Evolutionary conservation across 1,139 yeast genomes (phyloP), one percentile per base, ranked within the genome.

Genomic region (Pichia sp.): DNA sequence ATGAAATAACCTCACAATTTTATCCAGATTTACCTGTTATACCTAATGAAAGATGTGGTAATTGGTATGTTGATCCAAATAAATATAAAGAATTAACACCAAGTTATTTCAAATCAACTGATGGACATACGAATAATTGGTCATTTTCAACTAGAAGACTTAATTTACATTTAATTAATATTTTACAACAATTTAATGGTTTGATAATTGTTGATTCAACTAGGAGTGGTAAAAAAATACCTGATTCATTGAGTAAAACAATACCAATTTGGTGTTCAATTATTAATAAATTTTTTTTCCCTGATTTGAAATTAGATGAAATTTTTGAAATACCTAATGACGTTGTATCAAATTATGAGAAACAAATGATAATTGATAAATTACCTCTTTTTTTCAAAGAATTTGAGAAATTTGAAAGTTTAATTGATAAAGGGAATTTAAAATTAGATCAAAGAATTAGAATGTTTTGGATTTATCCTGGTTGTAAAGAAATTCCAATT

Each of bases 211-310:
- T 86, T 1, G 96, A 88, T 59, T 84, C 95, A 9, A 86, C 96
- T 1, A 64, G 95, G 48, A 66, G 86, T 39, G 95, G 96, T 2
- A 88, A 86, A 54, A 62, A 74, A 26, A 77, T 86, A 60, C 95
- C 96, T 0, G 96, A 88, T 61, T 84, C 96, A 0, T 62, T 85
- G 9, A 79, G 86, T 53, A 88, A 86, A 52, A 86, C 96, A 0
- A 68, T 86, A 1, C 96, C 96, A 0, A 82, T 84, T 3, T 88
- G 96, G 96, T 84, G 95, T 61, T 84, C 91, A 0, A 91, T 85
- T 6, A 47, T 86, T 22, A 84, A 83, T 54, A 61, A 62, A 26
- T 63, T 79, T 0, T 60, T 77, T 53, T 69, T 68, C 45, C 74
- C 55, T 1, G 12, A 19, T 2, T 36, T 34, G 4, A 20, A 58